These are phyloP conservation scores for Aureobasidium subglaciale DNA, from an alignment of 2,329 filamentous ascomycete genomes.

Conservation along the genomic window DNA sequence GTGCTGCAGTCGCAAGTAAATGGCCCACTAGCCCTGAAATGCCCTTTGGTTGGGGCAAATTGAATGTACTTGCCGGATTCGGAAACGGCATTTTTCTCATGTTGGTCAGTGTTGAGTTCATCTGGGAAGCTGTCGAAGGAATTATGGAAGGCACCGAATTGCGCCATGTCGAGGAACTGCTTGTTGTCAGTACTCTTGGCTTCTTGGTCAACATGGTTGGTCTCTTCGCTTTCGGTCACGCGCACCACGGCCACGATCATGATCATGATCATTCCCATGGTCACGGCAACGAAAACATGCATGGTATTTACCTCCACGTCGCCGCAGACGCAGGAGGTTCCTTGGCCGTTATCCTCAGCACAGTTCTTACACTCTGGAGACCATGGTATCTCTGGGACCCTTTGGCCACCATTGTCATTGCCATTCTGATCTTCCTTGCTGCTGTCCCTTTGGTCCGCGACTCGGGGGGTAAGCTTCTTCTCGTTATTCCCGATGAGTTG, in stretches of 20 bases:
- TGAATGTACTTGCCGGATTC: conserved; percentile 92
- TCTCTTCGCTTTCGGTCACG: conserved; percentile 70
- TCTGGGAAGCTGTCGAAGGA: conserved; percentile 86
- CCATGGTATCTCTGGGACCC: conserved; percentile 95
- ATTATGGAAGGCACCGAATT: conserved; percentile 78
- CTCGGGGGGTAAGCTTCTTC: conserved; percentile 72
- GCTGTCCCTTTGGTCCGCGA: conserved; percentile 81
- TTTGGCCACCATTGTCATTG: conserved; percentile 86
- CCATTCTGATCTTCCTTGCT: conserved; percentile 85
- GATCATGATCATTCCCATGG: conserved; percentile 53
- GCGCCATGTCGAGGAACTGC: conserved; percentile 74
- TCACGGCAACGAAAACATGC: conserved; percentile 94
- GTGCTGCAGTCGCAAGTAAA: conserved; percentile 91
- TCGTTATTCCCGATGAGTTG: conserved; percentile 74
- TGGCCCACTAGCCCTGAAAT: conserved; percentile 87
- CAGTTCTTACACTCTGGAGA: conserved; percentile 75
- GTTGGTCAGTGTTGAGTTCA: conserved; percentile 92
- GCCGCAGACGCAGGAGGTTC: conserved; percentile 92
- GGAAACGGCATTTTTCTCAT: conserved; percentile 93
- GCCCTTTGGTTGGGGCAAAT: conserved; percentile 93
- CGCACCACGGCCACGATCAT: conserved; percentile 41
- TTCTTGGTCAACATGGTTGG: conserved; percentile 87
- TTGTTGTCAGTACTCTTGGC: conserved; percentile 80
- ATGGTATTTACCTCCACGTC: conserved; percentile 93
- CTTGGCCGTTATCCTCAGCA: conserved; percentile 88